Percentiles rank a stretch among this genome's conserved stretches.
phyloP scores from a whole-genome alignment of 1,139 yeast species.

The Taphrina pruni region DNA sequence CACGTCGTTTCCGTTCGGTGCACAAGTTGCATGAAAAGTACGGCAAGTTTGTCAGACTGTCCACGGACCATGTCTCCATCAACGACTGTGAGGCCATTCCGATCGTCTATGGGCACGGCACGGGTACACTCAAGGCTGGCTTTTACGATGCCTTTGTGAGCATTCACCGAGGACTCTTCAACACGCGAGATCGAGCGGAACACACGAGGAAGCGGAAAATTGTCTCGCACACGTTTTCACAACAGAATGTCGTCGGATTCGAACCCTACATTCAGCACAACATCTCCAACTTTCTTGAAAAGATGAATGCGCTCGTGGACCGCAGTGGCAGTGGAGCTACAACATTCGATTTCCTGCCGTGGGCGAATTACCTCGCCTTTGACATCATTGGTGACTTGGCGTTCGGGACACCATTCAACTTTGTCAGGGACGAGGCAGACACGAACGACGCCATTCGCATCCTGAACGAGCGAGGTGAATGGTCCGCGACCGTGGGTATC shows the following conservation, averaged over 20 bases:
- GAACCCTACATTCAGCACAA: conserved; percentile 34
- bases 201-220: conserved; percentile 40
- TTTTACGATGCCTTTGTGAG: conserved; percentile 40
- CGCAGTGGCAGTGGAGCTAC: conserved; percentile 3
- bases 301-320: conserved; percentile 23
- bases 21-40: conserved; percentile 22
- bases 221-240: conserved; percentile 28
- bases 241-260: conserved; percentile 32
- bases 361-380: conserved; percentile 39
- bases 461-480: conserved; percentile 34
- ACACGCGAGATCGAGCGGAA: conserved; percentile 38
- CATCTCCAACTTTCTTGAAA: conserved; percentile 25
- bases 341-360: conserved; percentile 33
- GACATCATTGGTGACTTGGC: conserved; percentile 41
- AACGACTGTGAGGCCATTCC: conserved; percentile 31
- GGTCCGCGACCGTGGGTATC: conserved; percentile 38
- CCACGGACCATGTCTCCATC: conserved; percentile 40
- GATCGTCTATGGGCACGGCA: conserved; percentile 39
- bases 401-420: conserved; percentile 37
- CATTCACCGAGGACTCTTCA: conserved; percentile 36
- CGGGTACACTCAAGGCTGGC: conserved; percentile 30
- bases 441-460: conserved; percentile 30
- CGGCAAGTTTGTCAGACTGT: conserved; percentile 35
- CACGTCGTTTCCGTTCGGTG: conserved; percentile 17
- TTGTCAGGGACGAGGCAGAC: conserved; percentile 29